phyloP scores from a whole-genome alignment of 192 early-diverging fungal genomes.

The Coemansia sp. region DNA sequence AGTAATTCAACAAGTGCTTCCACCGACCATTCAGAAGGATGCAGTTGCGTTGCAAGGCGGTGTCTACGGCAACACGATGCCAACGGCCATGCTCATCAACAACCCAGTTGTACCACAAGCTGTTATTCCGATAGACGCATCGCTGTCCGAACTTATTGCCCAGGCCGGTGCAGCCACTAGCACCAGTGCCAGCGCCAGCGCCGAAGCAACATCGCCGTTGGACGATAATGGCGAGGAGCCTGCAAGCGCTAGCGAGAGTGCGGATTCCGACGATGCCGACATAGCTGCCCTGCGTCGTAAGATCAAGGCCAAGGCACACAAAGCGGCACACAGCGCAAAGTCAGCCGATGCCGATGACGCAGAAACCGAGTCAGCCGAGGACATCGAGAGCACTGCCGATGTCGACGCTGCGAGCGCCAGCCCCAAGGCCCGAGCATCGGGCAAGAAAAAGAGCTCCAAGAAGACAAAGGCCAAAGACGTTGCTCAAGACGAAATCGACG shows the following conservation, averaged over 20 bases:
- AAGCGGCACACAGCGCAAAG: constrained; percentile 4
- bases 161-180: background rate
- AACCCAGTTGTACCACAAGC: constrained; percentile 10
- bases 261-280: constrained; percentile 1
- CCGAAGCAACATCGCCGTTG: background rate
- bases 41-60: background rate
- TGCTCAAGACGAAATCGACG: background rate
- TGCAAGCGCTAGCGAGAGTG: background rate
- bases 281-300: background rate
- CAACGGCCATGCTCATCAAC: constrained; percentile 10
- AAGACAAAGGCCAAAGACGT: constrained; percentile 12
- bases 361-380: constrained; percentile 5
- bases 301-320: background rate
- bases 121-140: constrained; percentile 12
- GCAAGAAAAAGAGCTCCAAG: constrained; percentile 1
- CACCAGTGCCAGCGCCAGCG: constrained; percentile 1
- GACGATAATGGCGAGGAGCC: constrained; percentile 7
- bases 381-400: background rate
- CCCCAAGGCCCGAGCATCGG: background rate
- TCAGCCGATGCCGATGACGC: background rate
- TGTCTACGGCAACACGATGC: background rate
- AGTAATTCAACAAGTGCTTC: constrained; percentile 11
- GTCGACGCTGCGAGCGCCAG: background rate
- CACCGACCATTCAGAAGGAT: background rate
- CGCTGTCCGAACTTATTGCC: constrained; percentile 14